A percentile compares a stretch with the other conserved stretches of the same genome.
Evolutionary conservation across 2,329 filamentous ascomycete genomes (phyloP).

Genomic region (Epichloe sylvatica): DNA sequence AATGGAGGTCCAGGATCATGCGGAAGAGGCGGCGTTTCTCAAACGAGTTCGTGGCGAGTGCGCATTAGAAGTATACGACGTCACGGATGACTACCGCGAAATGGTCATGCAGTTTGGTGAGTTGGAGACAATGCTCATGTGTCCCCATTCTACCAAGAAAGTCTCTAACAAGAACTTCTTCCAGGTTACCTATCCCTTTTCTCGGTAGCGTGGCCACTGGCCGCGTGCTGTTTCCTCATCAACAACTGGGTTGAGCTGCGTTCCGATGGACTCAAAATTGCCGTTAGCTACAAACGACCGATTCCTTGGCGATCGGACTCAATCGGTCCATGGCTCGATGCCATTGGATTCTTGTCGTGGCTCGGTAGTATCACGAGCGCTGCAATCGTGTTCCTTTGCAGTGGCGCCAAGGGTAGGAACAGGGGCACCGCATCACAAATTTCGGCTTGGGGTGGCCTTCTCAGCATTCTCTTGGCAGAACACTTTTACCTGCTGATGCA

Average conservation of each 20-base stretch:
- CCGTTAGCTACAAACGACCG: conserved; percentile 74
- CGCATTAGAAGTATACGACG: conserved; percentile 72
- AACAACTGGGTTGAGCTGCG: conserved; percentile 96
- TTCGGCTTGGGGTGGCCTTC: conserved; percentile 63
- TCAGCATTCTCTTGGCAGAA: conserved; percentile 74
- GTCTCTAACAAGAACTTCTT: conserved; percentile 7
- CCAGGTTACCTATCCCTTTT: conserved; percentile 79
- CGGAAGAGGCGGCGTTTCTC: conserved; percentile 71
- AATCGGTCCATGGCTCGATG: conserved; percentile 84
- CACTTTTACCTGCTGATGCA: conserved; percentile 77
- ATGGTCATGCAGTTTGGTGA: conserved; percentile 72
- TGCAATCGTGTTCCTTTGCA: conserved; percentile 82
- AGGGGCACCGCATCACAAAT: conserved; percentile 56
- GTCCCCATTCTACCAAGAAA: too few relatives aligned
- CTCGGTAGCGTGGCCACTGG: conserved; percentile 89
- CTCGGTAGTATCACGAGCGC: conserved; percentile 77
- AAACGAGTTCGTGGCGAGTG: conserved; percentile 70
- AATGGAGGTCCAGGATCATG: conserved; percentile 46
- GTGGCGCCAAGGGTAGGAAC: conserved; percentile 49
- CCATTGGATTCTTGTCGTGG: conserved; percentile 84
- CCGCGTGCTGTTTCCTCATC: conserved; percentile 71
- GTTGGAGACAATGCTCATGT: conserved; percentile 8
- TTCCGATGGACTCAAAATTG: conserved; percentile 89
- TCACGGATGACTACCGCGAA: conserved; percentile 79
- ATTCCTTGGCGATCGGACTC: conserved; percentile 83